These are phyloP conservation scores for Uronychia binucleata DNA, from an alignment of 73 alveolate genomes.

Conservation along the genomic window DNA sequence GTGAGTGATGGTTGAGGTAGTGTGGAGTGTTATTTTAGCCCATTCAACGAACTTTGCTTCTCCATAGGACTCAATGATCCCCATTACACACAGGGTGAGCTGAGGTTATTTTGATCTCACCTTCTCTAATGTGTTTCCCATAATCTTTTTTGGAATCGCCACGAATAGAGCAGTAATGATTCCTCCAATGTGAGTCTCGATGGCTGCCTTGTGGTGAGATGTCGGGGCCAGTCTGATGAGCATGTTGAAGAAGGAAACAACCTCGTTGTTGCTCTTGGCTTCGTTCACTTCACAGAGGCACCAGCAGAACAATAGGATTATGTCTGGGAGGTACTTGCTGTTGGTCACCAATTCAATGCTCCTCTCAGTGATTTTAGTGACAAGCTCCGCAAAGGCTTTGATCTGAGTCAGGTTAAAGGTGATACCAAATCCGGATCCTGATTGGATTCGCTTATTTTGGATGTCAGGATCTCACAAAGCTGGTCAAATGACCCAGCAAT, in stretches of 20 bases:
- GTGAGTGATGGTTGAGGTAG: background rate
- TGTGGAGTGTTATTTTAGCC: background rate
- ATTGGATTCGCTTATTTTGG: background rate
- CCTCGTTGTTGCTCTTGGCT: background rate
- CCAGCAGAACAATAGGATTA: background rate
- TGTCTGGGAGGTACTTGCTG: background rate
- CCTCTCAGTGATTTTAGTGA: background rate
- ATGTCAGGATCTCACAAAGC: background rate
- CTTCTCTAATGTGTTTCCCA: background rate
- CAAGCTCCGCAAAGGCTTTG: constrained; percentile 1
- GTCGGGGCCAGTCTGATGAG: background rate
- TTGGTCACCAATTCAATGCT: background rate
- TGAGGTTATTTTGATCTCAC: background rate
- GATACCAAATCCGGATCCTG: background rate
- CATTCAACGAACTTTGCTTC: background rate
- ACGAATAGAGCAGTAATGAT: background rate
- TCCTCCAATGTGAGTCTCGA: background rate
- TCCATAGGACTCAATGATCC: background rate
- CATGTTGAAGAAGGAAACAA: background rate
- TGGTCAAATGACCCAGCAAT: background rate
- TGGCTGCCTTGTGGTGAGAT: background rate
- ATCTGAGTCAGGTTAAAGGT: background rate
- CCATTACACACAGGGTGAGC: background rate
- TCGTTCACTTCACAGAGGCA: background rate
- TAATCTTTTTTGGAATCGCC: background rate